Evolutionary conservation across 768 basidiomycete genomes (phyloP), one percentile per base, ranked within the genome.

Genomic region (Leccinellum albellum): DNA sequence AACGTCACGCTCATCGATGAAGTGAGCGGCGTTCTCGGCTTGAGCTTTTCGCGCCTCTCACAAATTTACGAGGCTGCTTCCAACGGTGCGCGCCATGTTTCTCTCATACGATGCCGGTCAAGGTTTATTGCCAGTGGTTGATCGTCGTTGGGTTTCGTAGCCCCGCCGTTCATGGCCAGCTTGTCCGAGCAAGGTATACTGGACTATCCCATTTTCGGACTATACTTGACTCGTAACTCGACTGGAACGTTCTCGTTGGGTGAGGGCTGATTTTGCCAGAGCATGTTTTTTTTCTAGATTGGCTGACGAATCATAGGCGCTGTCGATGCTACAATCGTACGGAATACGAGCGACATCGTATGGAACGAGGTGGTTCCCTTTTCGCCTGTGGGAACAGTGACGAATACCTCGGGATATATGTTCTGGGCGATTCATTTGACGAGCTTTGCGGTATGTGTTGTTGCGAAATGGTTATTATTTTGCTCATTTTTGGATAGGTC

Each of bases 311-410:
- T n/a, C 44, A 2, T 52, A 89, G 89, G 89, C n/a, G 90, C 89
- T 14, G 77, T 92, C 42, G 90, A 92, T 69, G 76, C 79, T 1
- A 82, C 85, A 6, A 75, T 91, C 15, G 86, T 92, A 15, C 75
- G 70, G 26, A 82, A 89, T 66, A 67, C 75, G 3, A 84, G 77
- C 55, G 63, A 78, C 17, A 85, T 92, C 28, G 78, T 76, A 50
- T 92, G 90, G 90, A 87, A 86, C 60, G 79, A 82, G 42, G 87
- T 92, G 2, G 82, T 85, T 15, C 80, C 89, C 13, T 92, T 92
- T 64, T 76, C 84, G 20, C 90, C 90, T 4, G 74, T 88, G 55
- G 79, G 75, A 6, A 68, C 74, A 5, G 80, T 82, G 61, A 80
- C 73, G 58, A 86, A 83, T 59, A 68, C 76, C 14, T 85, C 89